phyloP scores from a whole-genome alignment of 2,329 filamentous ascomycete genomes.

The Aspergillus fischeri region DNA sequence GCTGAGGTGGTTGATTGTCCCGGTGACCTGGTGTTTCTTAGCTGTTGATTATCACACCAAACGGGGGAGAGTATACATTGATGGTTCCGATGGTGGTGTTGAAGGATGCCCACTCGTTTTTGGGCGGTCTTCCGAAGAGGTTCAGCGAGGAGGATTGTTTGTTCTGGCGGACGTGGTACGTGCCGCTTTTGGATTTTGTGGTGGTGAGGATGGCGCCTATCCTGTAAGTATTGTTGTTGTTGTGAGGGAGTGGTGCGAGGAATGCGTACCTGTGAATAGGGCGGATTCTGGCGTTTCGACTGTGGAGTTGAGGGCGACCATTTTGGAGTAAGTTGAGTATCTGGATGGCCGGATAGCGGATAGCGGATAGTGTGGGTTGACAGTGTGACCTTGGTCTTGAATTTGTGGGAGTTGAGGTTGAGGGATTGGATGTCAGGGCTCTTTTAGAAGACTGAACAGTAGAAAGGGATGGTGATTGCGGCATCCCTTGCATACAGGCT shows the following conservation, averaged over 20 bases:
- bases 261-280: neutral
- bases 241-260: neutral
- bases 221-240: neutral
- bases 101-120: neutral
- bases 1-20: neutral
- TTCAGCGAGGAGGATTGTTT: neutral
- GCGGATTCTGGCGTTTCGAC: neutral
- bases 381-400: neutral
- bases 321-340: neutral
- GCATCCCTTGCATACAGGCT: neutral
- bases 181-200: neutral
- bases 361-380: too few relatives aligned
- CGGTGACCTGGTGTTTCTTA: neutral
- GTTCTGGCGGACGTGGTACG: neutral
- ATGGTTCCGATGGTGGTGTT: neutral
- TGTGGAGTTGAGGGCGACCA: neutral
- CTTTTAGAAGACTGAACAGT: neutral
- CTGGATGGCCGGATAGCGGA: too few relatives aligned
- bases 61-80: neutral
- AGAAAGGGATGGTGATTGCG: neutral
- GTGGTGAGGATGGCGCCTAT: neutral
- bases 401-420: neutral
- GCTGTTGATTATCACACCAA: neutral
- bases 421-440: neutral
- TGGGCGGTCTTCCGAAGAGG: neutral